These are phyloP conservation scores for Nicotiana paniculata DNA, from an alignment of 257 asterid species.

Conservation along the genomic window DNA sequence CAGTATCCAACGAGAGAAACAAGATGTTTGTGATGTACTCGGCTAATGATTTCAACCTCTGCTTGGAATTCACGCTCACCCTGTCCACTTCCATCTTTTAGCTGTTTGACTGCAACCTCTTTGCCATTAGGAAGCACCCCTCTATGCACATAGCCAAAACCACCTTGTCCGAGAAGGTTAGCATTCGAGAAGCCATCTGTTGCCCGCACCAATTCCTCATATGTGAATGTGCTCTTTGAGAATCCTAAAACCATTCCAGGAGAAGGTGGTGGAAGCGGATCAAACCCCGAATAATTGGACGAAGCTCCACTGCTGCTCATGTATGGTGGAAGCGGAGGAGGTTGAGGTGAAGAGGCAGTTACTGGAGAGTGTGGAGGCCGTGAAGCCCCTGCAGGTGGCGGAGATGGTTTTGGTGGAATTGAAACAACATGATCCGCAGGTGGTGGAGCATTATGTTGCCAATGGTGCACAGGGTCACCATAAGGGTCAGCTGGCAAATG, in stretches of 20 bases:
- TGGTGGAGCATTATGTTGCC: slow-evolving; percentile 60
- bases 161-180: slow-evolving; percentile 92
- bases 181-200: slow-evolving; percentile 85
- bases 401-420: slow-evolving; percentile 47
- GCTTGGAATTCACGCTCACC: slow-evolving; percentile 94
- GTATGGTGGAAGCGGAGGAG: slow-evolving; percentile 41
- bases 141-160: slow-evolving; percentile 83
- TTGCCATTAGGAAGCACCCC: slow-evolving; percentile 78
- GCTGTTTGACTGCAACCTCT: slow-evolving; percentile 80
- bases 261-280: slow-evolving; percentile 53
- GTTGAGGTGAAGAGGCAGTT: slow-evolving; percentile 34
- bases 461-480: slow-evolving; percentile 48
- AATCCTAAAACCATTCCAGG: slow-evolving; percentile 56
- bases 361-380: slow-evolving; percentile 54
- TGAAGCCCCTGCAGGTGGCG: slow-evolving; percentile 46
- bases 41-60: slow-evolving; percentile 89
- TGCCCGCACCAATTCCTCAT: slow-evolving; percentile 77
- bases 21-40: slow-evolving; percentile 92
- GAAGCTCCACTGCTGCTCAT: slow-evolving; percentile 71
- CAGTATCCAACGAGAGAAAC: slow-evolving; percentile 92
- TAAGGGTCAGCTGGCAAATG: slow-evolving; percentile 43
- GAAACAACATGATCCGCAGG: slow-evolving; percentile 37
- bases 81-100: slow-evolving; percentile 85
- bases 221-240: slow-evolving; percentile 59
- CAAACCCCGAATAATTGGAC: slow-evolving; percentile 57